These are phyloP conservation scores for Plenodomus lindquistii DNA, from an alignment of 2,329 filamentous ascomycete species.

Conservation along the genomic window DNA sequence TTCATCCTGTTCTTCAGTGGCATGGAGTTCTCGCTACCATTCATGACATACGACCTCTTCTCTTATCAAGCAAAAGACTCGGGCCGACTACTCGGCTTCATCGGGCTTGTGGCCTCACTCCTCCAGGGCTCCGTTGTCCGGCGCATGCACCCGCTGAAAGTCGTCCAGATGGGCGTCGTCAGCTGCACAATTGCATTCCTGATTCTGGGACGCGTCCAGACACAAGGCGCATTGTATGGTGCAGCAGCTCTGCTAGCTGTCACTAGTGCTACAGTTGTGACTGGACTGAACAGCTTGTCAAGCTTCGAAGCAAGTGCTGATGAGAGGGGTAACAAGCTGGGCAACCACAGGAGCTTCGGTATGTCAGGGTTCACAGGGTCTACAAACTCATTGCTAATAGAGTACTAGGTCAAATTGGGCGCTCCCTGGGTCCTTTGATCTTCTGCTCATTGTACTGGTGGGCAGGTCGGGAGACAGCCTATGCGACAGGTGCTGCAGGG, in stretches of 20 bases:
- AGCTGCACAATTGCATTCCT: slow-evolving; percentile 80
- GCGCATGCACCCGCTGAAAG: slow-evolving; percentile 77
- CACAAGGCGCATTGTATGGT: slow-evolving; percentile 72
- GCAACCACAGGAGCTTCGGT: slow-evolving; percentile 72
- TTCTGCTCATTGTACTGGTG: slow-evolving; percentile 99
- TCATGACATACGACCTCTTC: slow-evolving; percentile 96
- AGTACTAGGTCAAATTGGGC: slow-evolving; percentile 76
- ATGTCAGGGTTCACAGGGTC: slow-evolving; percentile 14
- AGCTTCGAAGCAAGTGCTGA: slow-evolving; percentile 82
- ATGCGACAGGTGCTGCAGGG: slow-evolving; percentile 76
- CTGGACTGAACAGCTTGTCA: slow-evolving; percentile 85
- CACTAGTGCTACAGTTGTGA: slow-evolving; percentile 93
- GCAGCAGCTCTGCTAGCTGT: slow-evolving; percentile 84
- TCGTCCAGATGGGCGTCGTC: slow-evolving; percentile 77
- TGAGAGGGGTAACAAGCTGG: slow-evolving; percentile 85
- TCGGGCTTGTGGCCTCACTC: slow-evolving; percentile 88
- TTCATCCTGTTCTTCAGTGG: slow-evolving; percentile 98
- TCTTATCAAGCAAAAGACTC: slow-evolving; percentile 78
- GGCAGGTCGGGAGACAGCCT: slow-evolving; percentile 87
- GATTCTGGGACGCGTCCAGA: slow-evolving; percentile 71
- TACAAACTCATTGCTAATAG: slow-evolving; percentile 13
- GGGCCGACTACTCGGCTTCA: slow-evolving; percentile 83
- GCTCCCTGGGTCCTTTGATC: slow-evolving; percentile 81
- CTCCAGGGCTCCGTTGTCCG: slow-evolving; percentile 91
- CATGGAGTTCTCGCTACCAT: slow-evolving; percentile 96